These are phyloP conservation scores for Cystobasidiopsis lactophilus DNA, from an alignment of 768 basidiomycete species.

Conservation along the genomic window DNA sequence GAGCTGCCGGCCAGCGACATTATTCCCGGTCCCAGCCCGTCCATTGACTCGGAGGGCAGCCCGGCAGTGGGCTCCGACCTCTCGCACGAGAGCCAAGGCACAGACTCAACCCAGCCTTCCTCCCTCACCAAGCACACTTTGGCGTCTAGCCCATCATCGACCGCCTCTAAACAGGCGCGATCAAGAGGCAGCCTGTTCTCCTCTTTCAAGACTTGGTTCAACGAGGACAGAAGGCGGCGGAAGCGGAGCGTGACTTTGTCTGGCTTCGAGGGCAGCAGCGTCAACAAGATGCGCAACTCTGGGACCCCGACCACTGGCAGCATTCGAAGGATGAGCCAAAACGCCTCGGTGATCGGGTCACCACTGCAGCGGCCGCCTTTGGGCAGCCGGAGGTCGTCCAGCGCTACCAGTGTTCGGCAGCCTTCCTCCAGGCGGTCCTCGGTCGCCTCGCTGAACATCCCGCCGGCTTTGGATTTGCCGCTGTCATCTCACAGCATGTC, in stretches of 20 bases:
- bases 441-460: constrained; percentile 13
- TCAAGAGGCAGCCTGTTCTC: constrained; percentile 61
- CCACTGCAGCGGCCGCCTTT: constrained; percentile 14
- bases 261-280: constrained; percentile 6
- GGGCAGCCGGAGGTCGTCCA: constrained; percentile 15
- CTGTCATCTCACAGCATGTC: constrained; percentile 9
- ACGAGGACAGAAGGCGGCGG: constrained; percentile 59
- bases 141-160: not conserved
- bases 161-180: constrained; percentile 24
- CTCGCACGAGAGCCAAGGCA: no score
- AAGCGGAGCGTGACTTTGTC: constrained; percentile 33
- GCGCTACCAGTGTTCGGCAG: constrained; percentile 6
- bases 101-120: not conserved
- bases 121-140: not conserved
- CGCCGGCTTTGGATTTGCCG: not conserved
- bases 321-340: constrained; percentile 29
- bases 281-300: not conserved
- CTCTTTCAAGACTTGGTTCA: constrained; percentile 75
- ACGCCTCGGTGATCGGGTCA: constrained; percentile 20
- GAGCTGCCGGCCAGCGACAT: no score
- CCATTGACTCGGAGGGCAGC: no score
- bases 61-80: no score
- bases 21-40: no score
- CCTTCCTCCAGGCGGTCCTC: constrained; percentile 10
- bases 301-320: not conserved